Evolutionary conservation across 306 rosid genomes (phyloP).

Genomic region (Sphenostylis stenocarpa): DNA sequence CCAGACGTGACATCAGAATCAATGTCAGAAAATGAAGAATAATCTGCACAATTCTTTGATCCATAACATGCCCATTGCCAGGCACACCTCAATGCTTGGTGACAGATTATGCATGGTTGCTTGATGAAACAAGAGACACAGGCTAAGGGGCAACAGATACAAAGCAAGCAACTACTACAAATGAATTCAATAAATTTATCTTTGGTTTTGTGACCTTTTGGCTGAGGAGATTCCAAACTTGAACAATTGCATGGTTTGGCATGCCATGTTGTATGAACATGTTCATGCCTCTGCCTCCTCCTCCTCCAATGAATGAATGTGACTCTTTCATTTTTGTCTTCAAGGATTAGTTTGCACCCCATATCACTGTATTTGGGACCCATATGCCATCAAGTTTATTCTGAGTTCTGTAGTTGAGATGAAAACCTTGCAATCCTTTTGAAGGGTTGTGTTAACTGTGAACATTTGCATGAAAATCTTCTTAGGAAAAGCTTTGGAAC

Average conservation of each 20-base stretch:
- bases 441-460: background rate
- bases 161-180: conserved; percentile 56
- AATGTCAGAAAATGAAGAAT: conserved; percentile 72
- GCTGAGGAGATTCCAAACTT: conserved; percentile 10
- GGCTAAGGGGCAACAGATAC: conserved; percentile 55
- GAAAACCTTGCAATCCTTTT: conserved; percentile 19
- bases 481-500: conserved; percentile 4
- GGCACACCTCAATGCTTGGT: conserved; percentile 34
- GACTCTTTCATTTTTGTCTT: conserved; percentile 33
- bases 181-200: conserved; percentile 39
- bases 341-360: conserved; percentile 36
- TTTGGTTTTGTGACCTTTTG: conserved; percentile 29
- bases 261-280: conserved; percentile 3
- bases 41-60: conserved; percentile 35
- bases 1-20: conserved; percentile 43
- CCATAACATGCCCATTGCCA: conserved; percentile 43
- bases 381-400: background rate
- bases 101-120: conserved; percentile 53
- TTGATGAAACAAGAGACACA: conserved; percentile 52
- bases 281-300: conserved; percentile 15
- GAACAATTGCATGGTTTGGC: conserved; percentile 12
- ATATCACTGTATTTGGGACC: conserved; percentile 21
- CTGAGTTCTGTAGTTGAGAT: conserved; percentile 18
- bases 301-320: background rate
- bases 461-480: conserved; percentile 27